Percentiles rank a stretch among this genome's conserved stretches.
Conservation (phyloP, 2,329 filamentous ascomycete species). For the Fusarium decemcellulare region DNA sequence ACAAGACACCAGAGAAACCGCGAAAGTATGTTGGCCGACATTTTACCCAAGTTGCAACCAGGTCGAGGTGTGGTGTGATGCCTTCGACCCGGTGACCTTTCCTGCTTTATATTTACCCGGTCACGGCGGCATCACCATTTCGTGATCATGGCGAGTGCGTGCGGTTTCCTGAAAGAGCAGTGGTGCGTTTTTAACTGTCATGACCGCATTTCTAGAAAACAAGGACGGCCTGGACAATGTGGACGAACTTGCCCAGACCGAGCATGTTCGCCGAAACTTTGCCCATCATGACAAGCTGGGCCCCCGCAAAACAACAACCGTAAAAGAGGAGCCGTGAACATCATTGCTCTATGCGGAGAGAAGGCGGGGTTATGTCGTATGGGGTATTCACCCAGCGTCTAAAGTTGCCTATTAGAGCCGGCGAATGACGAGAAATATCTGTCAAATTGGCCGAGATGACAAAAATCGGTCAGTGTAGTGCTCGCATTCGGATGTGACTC, state of each 20-base stretch:
- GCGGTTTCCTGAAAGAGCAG: neutral
- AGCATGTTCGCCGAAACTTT: neutral
- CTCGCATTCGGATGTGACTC: too few species aligned
- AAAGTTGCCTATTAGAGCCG: neutral
- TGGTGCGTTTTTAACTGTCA: neutral
- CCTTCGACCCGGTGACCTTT: neutral
- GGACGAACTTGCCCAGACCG: neutral
- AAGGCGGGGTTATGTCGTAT: slow-evolving; percentile 2
- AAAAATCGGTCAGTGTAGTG: too few species aligned
- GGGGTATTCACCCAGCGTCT: neutral
- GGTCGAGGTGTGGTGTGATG: neutral
- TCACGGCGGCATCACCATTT: neutral
- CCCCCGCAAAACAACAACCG: neutral
- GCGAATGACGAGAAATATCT: neutral
- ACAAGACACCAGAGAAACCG: neutral
- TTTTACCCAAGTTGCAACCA: neutral
- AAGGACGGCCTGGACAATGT: neutral
- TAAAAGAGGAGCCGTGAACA: neutral
- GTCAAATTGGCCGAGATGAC: too few species aligned
- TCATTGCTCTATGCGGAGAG: neutral
- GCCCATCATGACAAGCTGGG: neutral
- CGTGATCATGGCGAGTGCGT: neutral
- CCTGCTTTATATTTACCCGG: neutral
- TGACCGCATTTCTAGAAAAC: neutral
- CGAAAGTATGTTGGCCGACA: neutral